phyloP scores from a whole-genome alignment of 225 moss, liverwort and hornwort genomes.

The Marchantia polymorpha region DNA sequence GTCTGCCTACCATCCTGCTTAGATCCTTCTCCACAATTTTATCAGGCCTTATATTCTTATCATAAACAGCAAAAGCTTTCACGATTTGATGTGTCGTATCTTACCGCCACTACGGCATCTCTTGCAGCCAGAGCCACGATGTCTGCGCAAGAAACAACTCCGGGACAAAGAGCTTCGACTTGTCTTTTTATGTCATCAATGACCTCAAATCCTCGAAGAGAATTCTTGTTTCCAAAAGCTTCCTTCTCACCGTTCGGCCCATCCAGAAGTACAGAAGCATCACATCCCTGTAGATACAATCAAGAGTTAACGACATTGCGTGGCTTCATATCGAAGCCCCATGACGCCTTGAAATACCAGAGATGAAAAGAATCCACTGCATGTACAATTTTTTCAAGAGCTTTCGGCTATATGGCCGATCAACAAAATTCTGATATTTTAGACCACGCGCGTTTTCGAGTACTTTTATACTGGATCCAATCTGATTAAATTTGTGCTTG shows the following conservation, averaged over 20 bases:
- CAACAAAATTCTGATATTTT: too few relatives aligned
- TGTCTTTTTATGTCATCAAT: conserved; percentile 24
- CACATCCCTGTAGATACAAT: conserved; percentile 35
- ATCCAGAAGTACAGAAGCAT: conserved; percentile 41
- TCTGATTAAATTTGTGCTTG: too few relatives aligned
- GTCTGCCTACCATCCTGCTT: too few relatives aligned
- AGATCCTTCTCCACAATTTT: too few relatives aligned
- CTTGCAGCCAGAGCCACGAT: conserved; percentile 34
- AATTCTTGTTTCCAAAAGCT: conserved; percentile 29
- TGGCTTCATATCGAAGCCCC: not conserved
- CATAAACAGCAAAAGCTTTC: too few relatives aligned
- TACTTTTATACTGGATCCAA: too few relatives aligned
- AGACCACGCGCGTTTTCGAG: too few relatives aligned
- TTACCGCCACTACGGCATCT: conserved; percentile 27
- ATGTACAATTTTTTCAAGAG: too few relatives aligned
- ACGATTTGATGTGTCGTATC: not conserved
- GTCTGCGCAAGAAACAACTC: conserved; percentile 39
- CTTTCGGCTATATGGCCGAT: too few relatives aligned
- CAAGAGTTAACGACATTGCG: not conserved
- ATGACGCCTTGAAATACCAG: too few relatives aligned
- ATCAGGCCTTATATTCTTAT: too few relatives aligned
- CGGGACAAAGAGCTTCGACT: conserved; percentile 30
- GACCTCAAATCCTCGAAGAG: conserved; percentile 41
- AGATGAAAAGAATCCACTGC: too few relatives aligned
- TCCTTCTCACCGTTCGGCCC: conserved; percentile 15